These are phyloP conservation scores for Phytophthora megakarya DNA, from an alignment of 352 stramenopile species.

Conservation along the genomic window DNA sequence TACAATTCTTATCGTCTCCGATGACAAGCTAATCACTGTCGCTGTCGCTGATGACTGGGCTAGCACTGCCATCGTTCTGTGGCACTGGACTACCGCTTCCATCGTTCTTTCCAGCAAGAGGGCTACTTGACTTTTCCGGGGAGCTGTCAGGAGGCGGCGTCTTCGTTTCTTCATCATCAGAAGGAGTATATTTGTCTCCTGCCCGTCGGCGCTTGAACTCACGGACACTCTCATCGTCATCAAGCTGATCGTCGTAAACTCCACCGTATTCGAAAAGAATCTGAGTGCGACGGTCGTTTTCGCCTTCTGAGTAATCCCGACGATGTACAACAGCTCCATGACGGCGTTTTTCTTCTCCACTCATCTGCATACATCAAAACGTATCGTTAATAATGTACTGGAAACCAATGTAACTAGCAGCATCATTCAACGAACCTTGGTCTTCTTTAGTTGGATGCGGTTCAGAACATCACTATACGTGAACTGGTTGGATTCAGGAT, in stretches of 20 bases:
- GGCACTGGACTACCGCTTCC: slow-evolving; percentile 31
- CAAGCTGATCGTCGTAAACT: slow-evolving; percentile 68
- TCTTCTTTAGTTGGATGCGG: slow-evolving; percentile 84
- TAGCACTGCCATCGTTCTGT: slow-evolving; percentile 47
- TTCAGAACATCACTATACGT: slow-evolving; percentile 81
- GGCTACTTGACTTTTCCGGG: slow-evolving; percentile 25
- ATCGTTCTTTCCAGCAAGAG: slow-evolving; percentile 30
- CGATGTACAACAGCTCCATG: slow-evolving; percentile 79
- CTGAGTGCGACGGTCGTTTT: slow-evolving; percentile 61
- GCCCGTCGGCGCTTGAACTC: slow-evolving; percentile 66
- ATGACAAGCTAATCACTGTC: slow-evolving; percentile 60
- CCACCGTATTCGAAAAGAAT: slow-evolving; percentile 68
- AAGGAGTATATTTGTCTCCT: slow-evolving; percentile 26
- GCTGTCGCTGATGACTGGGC: slow-evolving; percentile 78
- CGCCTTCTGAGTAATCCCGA: slow-evolving; percentile 71
- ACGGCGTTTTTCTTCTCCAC: slow-evolving; percentile 78
- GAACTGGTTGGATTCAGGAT: slow-evolving; percentile 74
- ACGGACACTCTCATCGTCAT: slow-evolving; percentile 66
- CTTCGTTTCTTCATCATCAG: slow-evolving; percentile 58
- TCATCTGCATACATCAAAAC: slow-evolving; percentile 41
- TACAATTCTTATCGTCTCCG: slow-evolving; percentile 15
- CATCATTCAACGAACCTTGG: slow-evolving; percentile 50
- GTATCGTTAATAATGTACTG: neutral
- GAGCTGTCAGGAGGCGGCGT: slow-evolving; percentile 32
- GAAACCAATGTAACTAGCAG: neutral